Conservation (phyloP, 176 grass and related monocot genomes). For the Zoysia pacifica region DNA sequence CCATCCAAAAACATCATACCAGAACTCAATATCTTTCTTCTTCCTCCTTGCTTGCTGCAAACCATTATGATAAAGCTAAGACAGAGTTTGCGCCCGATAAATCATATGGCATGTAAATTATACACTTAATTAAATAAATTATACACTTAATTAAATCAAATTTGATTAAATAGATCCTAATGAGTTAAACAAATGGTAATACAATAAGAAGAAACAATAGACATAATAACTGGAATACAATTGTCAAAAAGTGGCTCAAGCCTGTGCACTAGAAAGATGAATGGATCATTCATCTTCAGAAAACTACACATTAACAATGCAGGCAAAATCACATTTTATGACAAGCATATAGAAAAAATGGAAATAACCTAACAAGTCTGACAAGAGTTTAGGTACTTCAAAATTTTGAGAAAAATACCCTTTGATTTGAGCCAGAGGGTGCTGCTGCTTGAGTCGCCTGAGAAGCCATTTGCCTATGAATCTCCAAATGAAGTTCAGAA, state of each 20-base stretch:
- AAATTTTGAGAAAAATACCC: slow-evolving; percentile 44
- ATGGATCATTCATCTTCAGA: neutral
- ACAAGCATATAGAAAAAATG: neutral
- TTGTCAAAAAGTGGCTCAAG: neutral
- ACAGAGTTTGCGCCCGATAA: neutral
- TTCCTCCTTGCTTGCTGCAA: slow-evolving; percentile 66
- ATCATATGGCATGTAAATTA: neutral
- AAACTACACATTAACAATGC: neutral
- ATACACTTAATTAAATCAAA: neutral
- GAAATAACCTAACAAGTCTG: neutral
- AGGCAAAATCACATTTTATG: neutral
- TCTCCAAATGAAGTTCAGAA: slow-evolving; percentile 65
- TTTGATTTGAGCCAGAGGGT: slow-evolving; percentile 45
- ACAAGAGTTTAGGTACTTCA: neutral
- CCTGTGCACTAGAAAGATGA: neutral
- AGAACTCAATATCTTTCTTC: slow-evolving; percentile 64
- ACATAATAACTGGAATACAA: neutral
- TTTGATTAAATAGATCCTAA: neutral
- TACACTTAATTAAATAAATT: neutral
- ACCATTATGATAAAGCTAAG: slow-evolving; percentile 20
- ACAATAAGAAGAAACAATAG: neutral
- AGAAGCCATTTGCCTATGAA: slow-evolving; percentile 63
- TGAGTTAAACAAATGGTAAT: neutral
- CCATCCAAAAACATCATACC: slow-evolving; percentile 73
- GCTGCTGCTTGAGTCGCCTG: slow-evolving; percentile 50